Percentiles rank a stretch among this genome's conserved stretches.
Evolutionary conservation across 1,284 basidiomycete genomes (phyloP).

Genomic region (Cryptococcus sp.): DNA sequence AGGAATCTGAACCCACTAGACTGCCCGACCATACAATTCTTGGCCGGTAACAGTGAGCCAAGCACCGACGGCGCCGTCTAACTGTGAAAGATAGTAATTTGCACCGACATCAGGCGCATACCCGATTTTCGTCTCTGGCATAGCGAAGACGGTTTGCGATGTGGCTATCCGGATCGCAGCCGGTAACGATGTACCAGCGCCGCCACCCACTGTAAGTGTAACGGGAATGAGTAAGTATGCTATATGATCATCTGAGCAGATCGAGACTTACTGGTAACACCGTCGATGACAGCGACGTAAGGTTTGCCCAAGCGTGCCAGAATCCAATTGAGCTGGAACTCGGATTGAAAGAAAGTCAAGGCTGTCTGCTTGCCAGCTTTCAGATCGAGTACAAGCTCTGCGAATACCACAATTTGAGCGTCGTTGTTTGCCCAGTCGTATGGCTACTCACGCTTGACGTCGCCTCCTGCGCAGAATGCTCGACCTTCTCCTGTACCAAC

Average conservation of each 20-base stretch:
- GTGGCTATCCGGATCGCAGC: constrained; percentile 92
- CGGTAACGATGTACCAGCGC: constrained; percentile 84
- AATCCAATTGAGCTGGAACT: constrained; percentile 89
- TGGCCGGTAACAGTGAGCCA: constrained; percentile 90
- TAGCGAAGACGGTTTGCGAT: constrained; percentile 88
- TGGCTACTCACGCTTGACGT: constrained; percentile 60
- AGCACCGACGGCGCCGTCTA: constrained; percentile 90
- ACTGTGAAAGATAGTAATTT: constrained; percentile 80
- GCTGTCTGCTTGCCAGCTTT: constrained; percentile 57
- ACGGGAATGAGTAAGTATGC: neutral
- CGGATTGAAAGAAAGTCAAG: constrained; percentile 83
- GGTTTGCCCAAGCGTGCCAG: constrained; percentile 79
- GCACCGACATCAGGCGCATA: constrained; percentile 70
- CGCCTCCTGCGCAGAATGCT: constrained; percentile 94
- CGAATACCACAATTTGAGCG: neutral
- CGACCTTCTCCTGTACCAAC: constrained; percentile 74
- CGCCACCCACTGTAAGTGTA: constrained; percentile 83
- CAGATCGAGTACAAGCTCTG: constrained; percentile 37
- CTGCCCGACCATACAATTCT: constrained; percentile 70
- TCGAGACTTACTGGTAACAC: constrained; percentile 75
- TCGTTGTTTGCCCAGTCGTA: neutral
- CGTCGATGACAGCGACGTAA: constrained; percentile 88
- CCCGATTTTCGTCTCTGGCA: constrained; percentile 94
- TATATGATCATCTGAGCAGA: neutral
- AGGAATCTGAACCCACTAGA: constrained; percentile 65